phyloP scores from a whole-genome alignment of 2,329 filamentous ascomycete species.

The Cladosporium sphaerospermum region DNA sequence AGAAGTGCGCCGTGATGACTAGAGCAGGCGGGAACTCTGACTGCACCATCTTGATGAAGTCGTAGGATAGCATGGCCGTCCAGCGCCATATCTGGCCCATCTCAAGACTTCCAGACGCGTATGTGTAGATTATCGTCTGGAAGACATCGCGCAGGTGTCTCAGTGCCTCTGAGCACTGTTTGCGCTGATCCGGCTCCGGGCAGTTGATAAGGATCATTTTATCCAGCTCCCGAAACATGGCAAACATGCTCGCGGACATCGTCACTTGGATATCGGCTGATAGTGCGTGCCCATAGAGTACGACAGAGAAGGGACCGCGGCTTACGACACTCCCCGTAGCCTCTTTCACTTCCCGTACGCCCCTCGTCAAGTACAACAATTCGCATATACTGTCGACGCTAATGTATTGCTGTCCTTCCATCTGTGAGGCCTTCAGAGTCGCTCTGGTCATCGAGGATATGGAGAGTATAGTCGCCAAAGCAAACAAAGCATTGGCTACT shows the following conservation, averaged over 20 bases:
- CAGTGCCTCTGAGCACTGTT: slow-evolving; percentile 3
- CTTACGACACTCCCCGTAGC: slow-evolving; percentile 13
- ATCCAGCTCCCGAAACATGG: not conserved
- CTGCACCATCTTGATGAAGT: slow-evolving; percentile 17
- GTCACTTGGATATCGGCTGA: slow-evolving; percentile 3
- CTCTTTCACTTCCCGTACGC: slow-evolving; percentile 15
- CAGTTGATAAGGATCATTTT: slow-evolving; percentile 1
- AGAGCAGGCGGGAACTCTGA: slow-evolving; percentile 17
- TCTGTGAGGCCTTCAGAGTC: slow-evolving; percentile 9
- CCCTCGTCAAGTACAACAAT: slow-evolving; percentile 18
- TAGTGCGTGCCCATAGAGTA: slow-evolving; percentile 8
- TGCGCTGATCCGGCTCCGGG: not conserved
- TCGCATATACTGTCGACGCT: slow-evolving; percentile 21
- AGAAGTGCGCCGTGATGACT: slow-evolving; percentile 22
- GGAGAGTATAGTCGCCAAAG: slow-evolving; percentile 14
- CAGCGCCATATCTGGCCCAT: slow-evolving; percentile 9
- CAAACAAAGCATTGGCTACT: slow-evolving; percentile 19
- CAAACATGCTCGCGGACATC: not conserved
- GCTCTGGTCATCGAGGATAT: slow-evolving; percentile 12
- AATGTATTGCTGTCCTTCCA: slow-evolving; percentile 14
- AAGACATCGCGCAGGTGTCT: not conserved
- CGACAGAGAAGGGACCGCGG: slow-evolving; percentile 13
- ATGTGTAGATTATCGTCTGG: not conserved
- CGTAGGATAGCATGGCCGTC: slow-evolving; percentile 10
- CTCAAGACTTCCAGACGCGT: not conserved